Percentiles rank a stretch among this genome's conserved stretches.
These are phyloP conservation scores for Emydomyces testavorans DNA, from an alignment of 2,329 filamentous ascomycete species.

Conservation along the genomic window DNA sequence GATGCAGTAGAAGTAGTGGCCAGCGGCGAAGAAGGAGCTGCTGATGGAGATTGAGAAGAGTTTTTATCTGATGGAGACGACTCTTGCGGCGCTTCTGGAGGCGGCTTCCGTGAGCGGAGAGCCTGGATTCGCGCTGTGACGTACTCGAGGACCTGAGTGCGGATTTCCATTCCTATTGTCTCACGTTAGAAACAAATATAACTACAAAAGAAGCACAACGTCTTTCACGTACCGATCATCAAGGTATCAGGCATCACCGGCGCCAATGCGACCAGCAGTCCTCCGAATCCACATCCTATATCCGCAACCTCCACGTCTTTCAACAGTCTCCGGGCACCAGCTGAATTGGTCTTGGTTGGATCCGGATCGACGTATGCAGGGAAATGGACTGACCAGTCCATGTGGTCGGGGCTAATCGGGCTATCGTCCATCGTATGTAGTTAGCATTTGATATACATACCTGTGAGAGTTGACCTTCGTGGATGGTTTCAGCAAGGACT, in stretches of 20 bases:
- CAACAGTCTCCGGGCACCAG: constrained; percentile 36
- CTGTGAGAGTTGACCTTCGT: too few relatives aligned
- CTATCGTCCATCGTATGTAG: constrained; percentile 42
- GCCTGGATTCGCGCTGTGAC: constrained; percentile 79
- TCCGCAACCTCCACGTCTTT: constrained; percentile 84
- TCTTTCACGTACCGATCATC: constrained; percentile 55
- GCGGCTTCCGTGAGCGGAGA: constrained; percentile 46
- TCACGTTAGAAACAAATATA: not conserved
- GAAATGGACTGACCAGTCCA: constrained; percentile 85
- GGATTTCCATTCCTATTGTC: constrained; percentile 74
- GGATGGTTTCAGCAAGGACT: constrained; percentile 24
- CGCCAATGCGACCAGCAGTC: constrained; percentile 72
- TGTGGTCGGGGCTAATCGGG: constrained; percentile 63
- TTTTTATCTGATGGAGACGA: not conserved
- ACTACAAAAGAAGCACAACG: not conserved
- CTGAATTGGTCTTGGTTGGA: constrained; percentile 24
- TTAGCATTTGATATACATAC: not conserved
- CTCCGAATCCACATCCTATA: constrained; percentile 94
- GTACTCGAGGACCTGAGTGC: constrained; percentile 78
- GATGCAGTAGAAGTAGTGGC: constrained; percentile 19
- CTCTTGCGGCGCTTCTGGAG: constrained; percentile 19
- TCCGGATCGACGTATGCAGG: constrained; percentile 53
- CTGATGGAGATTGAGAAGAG: constrained; percentile 2
- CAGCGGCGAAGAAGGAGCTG: constrained; percentile 1
- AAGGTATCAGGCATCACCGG: constrained; percentile 70